phyloP scores from a whole-genome alignment of 2,329 filamentous ascomycete species.

The Penicillium sp. region DNA sequence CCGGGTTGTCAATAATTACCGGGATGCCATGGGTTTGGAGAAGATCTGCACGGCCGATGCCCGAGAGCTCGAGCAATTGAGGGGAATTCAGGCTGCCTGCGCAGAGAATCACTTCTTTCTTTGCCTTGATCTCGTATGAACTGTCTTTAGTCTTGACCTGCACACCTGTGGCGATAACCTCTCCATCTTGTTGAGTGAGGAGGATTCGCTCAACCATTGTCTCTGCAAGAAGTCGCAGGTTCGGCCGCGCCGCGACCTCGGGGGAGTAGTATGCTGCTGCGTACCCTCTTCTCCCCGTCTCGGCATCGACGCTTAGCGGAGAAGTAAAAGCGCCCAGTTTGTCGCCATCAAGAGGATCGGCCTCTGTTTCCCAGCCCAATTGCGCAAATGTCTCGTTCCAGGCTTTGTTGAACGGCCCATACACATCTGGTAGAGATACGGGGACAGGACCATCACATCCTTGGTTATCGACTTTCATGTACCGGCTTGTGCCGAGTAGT shows the following conservation, averaged over 20 bases:
- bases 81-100: constrained; percentile 59
- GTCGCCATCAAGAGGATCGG: constrained; percentile 38
- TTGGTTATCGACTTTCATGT: constrained; percentile 20
- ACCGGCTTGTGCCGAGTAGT: constrained; percentile 15
- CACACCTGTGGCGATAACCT: constrained; percentile 20
- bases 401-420: constrained; percentile 27
- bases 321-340: constrained; percentile 44
- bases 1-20: constrained; percentile 45
- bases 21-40: constrained; percentile 46
- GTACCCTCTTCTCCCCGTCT: constrained; percentile 39
- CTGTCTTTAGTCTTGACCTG: constrained; percentile 22
- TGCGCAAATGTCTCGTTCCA: constrained; percentile 26
- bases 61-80: constrained; percentile 61
- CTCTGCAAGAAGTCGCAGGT: constrained; percentile 50
- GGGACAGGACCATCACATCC: constrained; percentile 23
- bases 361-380: constrained; percentile 25
- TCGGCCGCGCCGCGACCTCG: constrained; percentile 42
- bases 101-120: constrained; percentile 58
- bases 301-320: constrained; percentile 36
- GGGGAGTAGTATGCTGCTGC: constrained; percentile 45
- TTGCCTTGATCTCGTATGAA: constrained; percentile 29
- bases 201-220: constrained; percentile 50
- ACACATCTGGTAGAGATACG: constrained; percentile 33
- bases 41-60: constrained; percentile 53
- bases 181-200: constrained; percentile 35